A percentile compares a stretch with the other conserved stretches of the same genome.
Conservation (phyloP, 371 early-diverging fungal species). For the Mucor indicus region DNA sequence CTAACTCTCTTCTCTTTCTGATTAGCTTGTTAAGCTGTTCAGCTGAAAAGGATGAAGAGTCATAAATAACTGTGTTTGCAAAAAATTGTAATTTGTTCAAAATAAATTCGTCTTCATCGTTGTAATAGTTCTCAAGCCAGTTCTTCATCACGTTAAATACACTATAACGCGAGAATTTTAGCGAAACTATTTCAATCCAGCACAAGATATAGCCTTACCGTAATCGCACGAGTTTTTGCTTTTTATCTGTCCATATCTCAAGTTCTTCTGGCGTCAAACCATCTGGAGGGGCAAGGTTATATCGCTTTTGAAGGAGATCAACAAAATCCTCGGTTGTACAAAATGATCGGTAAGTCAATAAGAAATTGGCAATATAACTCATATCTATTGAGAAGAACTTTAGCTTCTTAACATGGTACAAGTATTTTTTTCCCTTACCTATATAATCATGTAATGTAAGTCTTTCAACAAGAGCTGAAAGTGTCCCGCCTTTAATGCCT, state of each 20-base stretch:
- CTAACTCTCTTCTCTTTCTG: conserved; percentile 60
- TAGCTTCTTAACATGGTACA: no score
- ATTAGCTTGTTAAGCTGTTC: conserved; percentile 69
- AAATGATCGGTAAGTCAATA: conserved; percentile 89
- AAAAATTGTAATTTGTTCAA: conserved; percentile 76
- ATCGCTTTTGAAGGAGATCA: conserved; percentile 66
- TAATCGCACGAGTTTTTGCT: conserved; percentile 80
- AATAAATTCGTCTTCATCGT: conserved; percentile 66
- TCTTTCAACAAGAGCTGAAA: conserved; percentile 81
- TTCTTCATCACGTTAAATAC: conserved; percentile 87
- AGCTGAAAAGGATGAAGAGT: conserved; percentile 66
- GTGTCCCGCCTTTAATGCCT: conserved; percentile 82
- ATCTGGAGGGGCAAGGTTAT: conserved; percentile 68
- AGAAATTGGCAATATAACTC: conserved; percentile 76
- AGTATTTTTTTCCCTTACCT: conserved; percentile 37
- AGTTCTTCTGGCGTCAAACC: conserved; percentile 67
- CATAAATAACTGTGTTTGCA: conserved; percentile 71
- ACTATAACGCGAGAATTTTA: conserved; percentile 2
- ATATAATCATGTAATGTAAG: conserved; percentile 79
- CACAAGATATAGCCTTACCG: conserved; percentile 40
- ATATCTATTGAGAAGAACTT: conserved; percentile 48
- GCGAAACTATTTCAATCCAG: no score
- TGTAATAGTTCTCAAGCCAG: conserved; percentile 87
- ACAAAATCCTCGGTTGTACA: conserved; percentile 75
- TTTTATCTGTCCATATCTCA: conserved; percentile 80